A percentile compares a stretch with the other conserved stretches of the same genome.
Evolutionary conservation across 495 filamentous ascomycete species (phyloP).

Genomic region (Aspergillus panamensis): DNA sequence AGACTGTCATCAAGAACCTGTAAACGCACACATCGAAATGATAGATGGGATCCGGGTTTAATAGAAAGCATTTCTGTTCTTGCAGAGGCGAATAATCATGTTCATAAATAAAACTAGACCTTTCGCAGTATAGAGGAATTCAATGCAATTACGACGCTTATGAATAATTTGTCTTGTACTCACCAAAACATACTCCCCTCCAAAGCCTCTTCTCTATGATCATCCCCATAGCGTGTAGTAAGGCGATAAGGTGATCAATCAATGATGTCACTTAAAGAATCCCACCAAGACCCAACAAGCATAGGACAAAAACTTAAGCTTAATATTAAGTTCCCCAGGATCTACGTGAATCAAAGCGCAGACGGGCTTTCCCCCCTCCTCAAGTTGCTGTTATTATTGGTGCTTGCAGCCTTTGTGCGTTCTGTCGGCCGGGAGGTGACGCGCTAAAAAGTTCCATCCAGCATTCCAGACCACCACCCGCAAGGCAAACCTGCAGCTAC

Average conservation of each 20-base stretch:
- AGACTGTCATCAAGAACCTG: constrained; percentile 65
- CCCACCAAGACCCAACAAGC: constrained; percentile 3
- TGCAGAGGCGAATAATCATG: constrained; percentile 13
- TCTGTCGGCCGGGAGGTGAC: constrained; percentile 25
- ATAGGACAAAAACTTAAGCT: constrained; percentile 19
- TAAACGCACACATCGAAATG: constrained; percentile 32
- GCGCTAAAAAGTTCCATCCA: constrained; percentile 26
- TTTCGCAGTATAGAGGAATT: constrained; percentile 22
- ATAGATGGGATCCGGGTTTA: constrained; percentile 16
- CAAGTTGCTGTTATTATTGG: constrained; percentile 17
- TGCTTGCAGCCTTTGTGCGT: constrained; percentile 13
- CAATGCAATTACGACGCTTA: constrained; percentile 28
- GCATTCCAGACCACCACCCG: constrained; percentile 3
- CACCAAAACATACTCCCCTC: too few relatives aligned
- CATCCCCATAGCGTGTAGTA: constrained; percentile 1
- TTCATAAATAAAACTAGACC: constrained; percentile 26
- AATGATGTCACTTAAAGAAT: constrained; percentile 13
- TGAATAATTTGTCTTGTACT: constrained; percentile 8
- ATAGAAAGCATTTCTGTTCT: constrained; percentile 19
- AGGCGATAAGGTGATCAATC: neutral
- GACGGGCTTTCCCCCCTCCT: constrained; percentile 8
- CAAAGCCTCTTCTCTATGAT: constrained; percentile 2
- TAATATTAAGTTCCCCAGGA: constrained; percentile 21
- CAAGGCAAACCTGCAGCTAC: neutral
- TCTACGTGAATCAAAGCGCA: constrained; percentile 21